A percentile compares a stretch with the other conserved stretches of the same genome.
These are phyloP conservation scores for Aspergillus fumigatus DNA, from an alignment of 2,329 filamentous ascomycete species.

Conservation along the genomic window DNA sequence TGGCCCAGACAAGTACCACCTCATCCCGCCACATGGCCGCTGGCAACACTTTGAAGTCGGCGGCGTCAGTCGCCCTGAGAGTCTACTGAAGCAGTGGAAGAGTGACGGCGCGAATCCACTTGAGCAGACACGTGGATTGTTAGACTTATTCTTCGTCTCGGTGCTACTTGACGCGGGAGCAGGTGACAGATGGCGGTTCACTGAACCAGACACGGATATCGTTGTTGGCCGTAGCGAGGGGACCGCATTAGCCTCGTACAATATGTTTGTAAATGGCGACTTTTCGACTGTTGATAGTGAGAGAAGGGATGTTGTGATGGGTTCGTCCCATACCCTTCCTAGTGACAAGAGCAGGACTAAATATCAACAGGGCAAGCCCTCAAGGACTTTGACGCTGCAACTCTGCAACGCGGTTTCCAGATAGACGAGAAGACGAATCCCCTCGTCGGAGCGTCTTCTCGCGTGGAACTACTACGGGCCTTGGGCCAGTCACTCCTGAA, in stretches of 20 bases:
- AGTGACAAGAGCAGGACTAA: not conserved
- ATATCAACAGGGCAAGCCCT: slow-evolving; percentile 30
- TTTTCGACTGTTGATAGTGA: slow-evolving; percentile 22
- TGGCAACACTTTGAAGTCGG: slow-evolving; percentile 63
- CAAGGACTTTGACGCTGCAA: slow-evolving; percentile 27
- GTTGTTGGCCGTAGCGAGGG: slow-evolving; percentile 46
- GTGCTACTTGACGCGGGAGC: slow-evolving; percentile 56
- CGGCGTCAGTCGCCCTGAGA: slow-evolving; percentile 46
- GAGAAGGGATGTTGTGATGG: slow-evolving; percentile 10
- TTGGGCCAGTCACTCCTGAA: slow-evolving; percentile 42
- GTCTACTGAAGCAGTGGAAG: slow-evolving; percentile 46
- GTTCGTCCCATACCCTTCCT: slow-evolving; percentile 1
- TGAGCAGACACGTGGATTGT: slow-evolving; percentile 50
- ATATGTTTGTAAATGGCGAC: slow-evolving; percentile 46
- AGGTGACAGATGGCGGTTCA: slow-evolving; percentile 47
- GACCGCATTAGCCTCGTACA: slow-evolving; percentile 48
- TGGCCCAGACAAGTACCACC: slow-evolving; percentile 43
- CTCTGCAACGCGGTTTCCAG: slow-evolving; percentile 42
- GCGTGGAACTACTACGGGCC: slow-evolving; percentile 39
- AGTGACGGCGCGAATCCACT: slow-evolving; percentile 37
- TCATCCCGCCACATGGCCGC: slow-evolving; percentile 53
- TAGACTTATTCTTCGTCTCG: slow-evolving; percentile 60
- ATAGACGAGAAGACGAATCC: slow-evolving; percentile 39
- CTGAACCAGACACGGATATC: slow-evolving; percentile 32
- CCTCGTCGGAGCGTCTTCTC: slow-evolving; percentile 44